Evolutionary conservation across 2,329 filamentous ascomycete genomes (phyloP).

Genomic region (Ophiostoma montium): DNA sequence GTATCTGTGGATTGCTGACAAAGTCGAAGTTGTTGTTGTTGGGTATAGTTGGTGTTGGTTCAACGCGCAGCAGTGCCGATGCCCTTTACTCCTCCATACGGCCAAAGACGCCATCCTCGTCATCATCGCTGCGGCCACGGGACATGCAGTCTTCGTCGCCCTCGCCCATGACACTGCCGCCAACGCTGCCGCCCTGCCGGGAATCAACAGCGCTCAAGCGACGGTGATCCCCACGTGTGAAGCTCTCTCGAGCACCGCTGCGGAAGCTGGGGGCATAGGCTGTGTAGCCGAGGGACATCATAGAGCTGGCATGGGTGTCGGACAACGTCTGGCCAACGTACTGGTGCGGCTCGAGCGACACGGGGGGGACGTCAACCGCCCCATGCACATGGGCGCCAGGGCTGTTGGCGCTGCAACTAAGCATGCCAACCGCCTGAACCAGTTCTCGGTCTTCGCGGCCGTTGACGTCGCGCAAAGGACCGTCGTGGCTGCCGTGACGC

Average conservation of each 20-base stretch:
- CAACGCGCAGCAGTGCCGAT: neutral
- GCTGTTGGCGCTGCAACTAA: conserved; percentile 85
- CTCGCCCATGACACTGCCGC: conserved; percentile 49
- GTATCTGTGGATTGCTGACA: too few species aligned
- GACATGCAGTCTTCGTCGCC: conserved; percentile 49
- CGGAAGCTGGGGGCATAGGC: conserved; percentile 52
- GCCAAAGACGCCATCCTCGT: conserved; percentile 91
- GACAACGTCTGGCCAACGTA: conserved; percentile 44
- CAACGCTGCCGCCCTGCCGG: conserved; percentile 53
- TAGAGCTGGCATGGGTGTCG: neutral
- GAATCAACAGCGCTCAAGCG: conserved; percentile 26
- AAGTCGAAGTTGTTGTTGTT: neutral
- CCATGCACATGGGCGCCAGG: conserved; percentile 37
- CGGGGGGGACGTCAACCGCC: conserved; percentile 64
- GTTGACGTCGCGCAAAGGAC: conserved; percentile 39
- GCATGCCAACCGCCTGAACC: conserved; percentile 76
- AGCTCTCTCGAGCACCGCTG: conserved; percentile 48
- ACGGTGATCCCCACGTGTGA: conserved; percentile 41
- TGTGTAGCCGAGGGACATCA: conserved; percentile 36
- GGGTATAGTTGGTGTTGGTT: neutral
- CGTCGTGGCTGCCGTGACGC: conserved; percentile 47
- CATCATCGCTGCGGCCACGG: conserved; percentile 53
- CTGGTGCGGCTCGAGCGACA: conserved; percentile 71
- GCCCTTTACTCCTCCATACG: conserved; percentile 71
- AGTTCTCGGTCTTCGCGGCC: conserved; percentile 62